A percentile compares a stretch with the other conserved stretches of the same genome.
Conservation (phyloP, 495 filamentous ascomycete species). For the Astrothelium subdiscretum region DNA sequence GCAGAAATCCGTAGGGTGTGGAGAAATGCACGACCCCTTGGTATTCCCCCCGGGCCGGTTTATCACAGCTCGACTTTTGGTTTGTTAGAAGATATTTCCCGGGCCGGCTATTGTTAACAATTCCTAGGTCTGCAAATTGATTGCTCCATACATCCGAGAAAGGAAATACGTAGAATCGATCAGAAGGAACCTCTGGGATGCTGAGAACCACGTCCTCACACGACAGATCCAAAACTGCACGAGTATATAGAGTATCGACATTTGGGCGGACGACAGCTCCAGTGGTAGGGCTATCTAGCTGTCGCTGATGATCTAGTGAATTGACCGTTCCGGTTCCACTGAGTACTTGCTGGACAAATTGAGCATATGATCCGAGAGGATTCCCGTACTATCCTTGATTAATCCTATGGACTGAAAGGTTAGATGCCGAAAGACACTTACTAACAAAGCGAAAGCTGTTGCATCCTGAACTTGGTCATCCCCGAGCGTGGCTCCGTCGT, state of each 20-base stretch:
- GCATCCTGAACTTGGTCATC: neutral
- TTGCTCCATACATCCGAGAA: constrained; percentile 11
- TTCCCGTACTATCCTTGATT: neutral
- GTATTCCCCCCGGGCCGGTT: too few relatives aligned
- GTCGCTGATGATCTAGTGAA: neutral
- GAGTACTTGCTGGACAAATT: neutral
- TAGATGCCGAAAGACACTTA: neutral
- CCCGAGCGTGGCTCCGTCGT: neutral
- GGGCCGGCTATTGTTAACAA: neutral
- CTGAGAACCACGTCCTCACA: constrained; percentile 7
- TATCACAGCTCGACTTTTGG: too few relatives aligned
- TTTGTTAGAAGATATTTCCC: constrained; percentile 7
- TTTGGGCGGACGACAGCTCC: constrained; percentile 8
- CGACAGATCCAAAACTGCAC: constrained; percentile 4
- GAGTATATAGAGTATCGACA: constrained; percentile 13
- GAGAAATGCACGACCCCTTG: neutral
- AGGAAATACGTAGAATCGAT: constrained; percentile 5
- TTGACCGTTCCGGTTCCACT: constrained; percentile 1
- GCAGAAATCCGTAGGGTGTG: constrained; percentile 4
- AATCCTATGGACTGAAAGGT: neutral
- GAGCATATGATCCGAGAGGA: neutral
- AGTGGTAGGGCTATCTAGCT: neutral
- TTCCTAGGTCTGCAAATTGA: constrained; percentile 12
- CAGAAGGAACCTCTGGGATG: constrained; percentile 5
- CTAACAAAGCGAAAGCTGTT: neutral